Evolutionary conservation across 352 stramenopile genomes (phyloP), one percentile per base, ranked within the genome.

Genomic region (Phytophthora podocarpi): DNA sequence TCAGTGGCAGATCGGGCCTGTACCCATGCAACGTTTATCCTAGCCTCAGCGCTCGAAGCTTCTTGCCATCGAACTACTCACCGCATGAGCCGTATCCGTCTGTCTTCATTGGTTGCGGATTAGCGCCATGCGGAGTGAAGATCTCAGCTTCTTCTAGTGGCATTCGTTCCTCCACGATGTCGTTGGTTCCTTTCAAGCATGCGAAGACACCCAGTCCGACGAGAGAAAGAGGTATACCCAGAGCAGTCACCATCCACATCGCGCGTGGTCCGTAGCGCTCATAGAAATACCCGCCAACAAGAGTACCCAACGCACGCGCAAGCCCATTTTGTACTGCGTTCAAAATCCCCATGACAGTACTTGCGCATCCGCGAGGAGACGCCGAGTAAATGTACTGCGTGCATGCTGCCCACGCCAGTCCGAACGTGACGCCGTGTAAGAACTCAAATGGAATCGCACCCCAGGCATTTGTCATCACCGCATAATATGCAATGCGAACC

Each of bases 241-340:
- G 53, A 13, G 71, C 74, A 13, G 70, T 58, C 12, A 80, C 51
- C 5, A 67, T 47, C 78, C 78, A 87, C 74, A 87, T 83, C 1
- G 59, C 73, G 4, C 63, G 59, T 5, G 68, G 59, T n/a, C 75
- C 72, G 48, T 70, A 76, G 40, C 70, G 32, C 15, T 87, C 55
- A 65, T 85, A 87, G 28, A 87, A 68, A 53, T 76, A 78, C 30
- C 78, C 75, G 1, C 78, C 78, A 4, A 78, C 43, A 12, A 87
- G 61, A 11, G 75, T 83, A 6, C 69, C 74, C 2, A 66, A 53
- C 16, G 66, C 74, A 40, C 72, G 67, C 1, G 72, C 78, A 12
- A 84, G 39, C 0, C 78, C 78, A 50, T 75, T 80, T 27, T 83
- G 78, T 10, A 87, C 64, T 6, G 75, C 72, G 39, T 75, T 83